Base-by-base conservation (phyloP, 805 yeast species). In the Starmera caribaea region DNA sequence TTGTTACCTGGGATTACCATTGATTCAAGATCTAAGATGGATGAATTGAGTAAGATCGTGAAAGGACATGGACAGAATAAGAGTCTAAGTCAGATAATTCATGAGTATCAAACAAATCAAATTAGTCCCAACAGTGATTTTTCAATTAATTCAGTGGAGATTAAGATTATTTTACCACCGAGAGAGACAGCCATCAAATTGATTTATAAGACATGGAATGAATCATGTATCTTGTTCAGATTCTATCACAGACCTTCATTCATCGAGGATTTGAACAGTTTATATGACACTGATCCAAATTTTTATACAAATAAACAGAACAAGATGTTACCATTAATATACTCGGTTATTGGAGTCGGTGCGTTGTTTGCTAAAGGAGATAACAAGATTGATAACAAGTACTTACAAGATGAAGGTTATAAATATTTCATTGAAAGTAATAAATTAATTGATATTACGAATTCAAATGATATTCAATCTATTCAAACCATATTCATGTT, bases 311-410 rank as follows among this genome's bases (percentile, higher is more conserved):
- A 80, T 46, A 71, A 81, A 43, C 94, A 85, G 54, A 81, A 75
- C 44, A 73, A 76, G 48, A 81, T 86, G 45, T 61, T 85, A 38
- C 95, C 96, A 0, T 68, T 88, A 44, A 77, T 87, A 33, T 87
- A 87, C 59, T 76, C 92, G 1, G 83, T 86, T n/a, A 69, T 88
- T 62, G 95, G 96, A 0, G 85, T 87, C 46, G 96, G 96, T 13
- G 84, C 87, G 4, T 63, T 87, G 30, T 85, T 88, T 49, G 70
- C 75, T 30, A 78, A 78, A 51, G 68, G 70, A 44, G 54, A 51
- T 21, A 51, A 53, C 21, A 47, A 42, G 5, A 44, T 56, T 35
- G 57, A 57, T 32, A 53, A 53, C 37, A 55, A 51, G 29, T 44
- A 57, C 37, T 65, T 76, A 40, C 80, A 77, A 39, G 87, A 81